Percentiles rank a stretch among this genome's conserved stretches.
phyloP scores from a whole-genome alignment of 2,329 filamentous ascomycete genomes.

The Beauveria scarabaeidicola region DNA sequence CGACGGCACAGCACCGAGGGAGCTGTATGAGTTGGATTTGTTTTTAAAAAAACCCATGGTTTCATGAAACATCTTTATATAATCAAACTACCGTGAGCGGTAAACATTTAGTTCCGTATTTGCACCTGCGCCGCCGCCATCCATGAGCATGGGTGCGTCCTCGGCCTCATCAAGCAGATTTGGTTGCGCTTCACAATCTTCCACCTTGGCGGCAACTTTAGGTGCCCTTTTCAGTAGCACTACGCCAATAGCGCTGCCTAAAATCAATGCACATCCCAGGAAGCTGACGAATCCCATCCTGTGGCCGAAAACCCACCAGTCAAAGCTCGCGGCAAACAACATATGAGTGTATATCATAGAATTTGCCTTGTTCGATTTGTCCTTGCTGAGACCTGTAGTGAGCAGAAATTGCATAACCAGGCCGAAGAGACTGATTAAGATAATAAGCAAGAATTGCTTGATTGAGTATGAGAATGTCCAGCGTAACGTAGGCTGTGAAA shows the following conservation, averaged over 20 bases:
- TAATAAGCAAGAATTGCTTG: slow-evolving; percentile 57
- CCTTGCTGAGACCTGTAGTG: slow-evolving; percentile 64
- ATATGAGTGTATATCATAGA: slow-evolving; percentile 52
- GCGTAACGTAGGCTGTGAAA: slow-evolving; percentile 37
- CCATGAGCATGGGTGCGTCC: slow-evolving; percentile 32
- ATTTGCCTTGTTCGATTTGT: slow-evolving; percentile 53
- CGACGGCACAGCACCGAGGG: no score
- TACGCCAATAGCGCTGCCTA: slow-evolving; percentile 45
- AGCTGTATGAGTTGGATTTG: no score
- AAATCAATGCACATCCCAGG: slow-evolving; percentile 42
- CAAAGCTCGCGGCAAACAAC: slow-evolving; percentile 45
- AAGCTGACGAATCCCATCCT: slow-evolving; percentile 41
- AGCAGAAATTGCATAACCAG: slow-evolving; percentile 83
- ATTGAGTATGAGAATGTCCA: slow-evolving; percentile 32
- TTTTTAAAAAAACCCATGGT: neutral
- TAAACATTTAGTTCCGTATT: slow-evolving; percentile 15
- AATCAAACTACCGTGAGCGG: neutral
- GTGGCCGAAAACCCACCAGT: slow-evolving; percentile 44
- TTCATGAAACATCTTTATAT: neutral
- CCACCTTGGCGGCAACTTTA: slow-evolving; percentile 18
- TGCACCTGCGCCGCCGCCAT: slow-evolving; percentile 19
- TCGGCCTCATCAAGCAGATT: slow-evolving; percentile 26
- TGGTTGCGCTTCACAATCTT: slow-evolving; percentile 27
- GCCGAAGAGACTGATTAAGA: slow-evolving; percentile 62
- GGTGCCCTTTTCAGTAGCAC: slow-evolving; percentile 34